phyloP scores from a whole-genome alignment of 306 rosid species.

The Quercus aquifolioides region DNA sequence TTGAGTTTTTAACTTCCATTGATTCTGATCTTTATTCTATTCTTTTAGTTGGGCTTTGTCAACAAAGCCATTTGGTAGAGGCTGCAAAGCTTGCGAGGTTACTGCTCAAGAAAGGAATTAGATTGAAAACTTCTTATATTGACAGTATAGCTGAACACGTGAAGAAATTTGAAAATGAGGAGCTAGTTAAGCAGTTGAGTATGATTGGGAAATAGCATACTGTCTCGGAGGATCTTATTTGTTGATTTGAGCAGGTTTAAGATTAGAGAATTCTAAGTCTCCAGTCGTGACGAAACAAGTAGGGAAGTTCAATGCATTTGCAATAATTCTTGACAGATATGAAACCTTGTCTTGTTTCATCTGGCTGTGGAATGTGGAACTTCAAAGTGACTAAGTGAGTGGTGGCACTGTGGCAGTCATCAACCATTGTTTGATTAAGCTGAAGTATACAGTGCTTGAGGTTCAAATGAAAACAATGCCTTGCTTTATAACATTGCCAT shows the following conservation, averaged over 20 bases:
- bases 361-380: background rate
- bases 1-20: conserved; percentile 46
- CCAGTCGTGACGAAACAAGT: background rate
- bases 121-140: conserved; percentile 31
- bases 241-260: background rate
- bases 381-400: background rate
- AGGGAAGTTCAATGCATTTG: background rate
- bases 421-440: background rate
- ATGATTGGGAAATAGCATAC: conserved; percentile 4
- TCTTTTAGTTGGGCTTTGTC: conserved; percentile 65
- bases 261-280: background rate
- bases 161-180: conserved; percentile 45
- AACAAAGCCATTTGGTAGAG: conserved; percentile 38
- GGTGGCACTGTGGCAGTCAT: background rate
- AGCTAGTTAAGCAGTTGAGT: conserved; percentile 41
- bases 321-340: background rate
- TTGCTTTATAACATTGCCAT: background rate
- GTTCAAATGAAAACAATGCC: background rate
- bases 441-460: background rate
- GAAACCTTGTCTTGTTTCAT: background rate
- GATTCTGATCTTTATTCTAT: conserved; percentile 57
- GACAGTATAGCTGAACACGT: conserved; percentile 37
- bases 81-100: conserved; percentile 56
- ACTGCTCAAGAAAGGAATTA: conserved; percentile 60
- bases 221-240: background rate